Evolutionary conservation across 345 rosid genomes (phyloP).

Genomic region (Toxicodendron radicans): DNA sequence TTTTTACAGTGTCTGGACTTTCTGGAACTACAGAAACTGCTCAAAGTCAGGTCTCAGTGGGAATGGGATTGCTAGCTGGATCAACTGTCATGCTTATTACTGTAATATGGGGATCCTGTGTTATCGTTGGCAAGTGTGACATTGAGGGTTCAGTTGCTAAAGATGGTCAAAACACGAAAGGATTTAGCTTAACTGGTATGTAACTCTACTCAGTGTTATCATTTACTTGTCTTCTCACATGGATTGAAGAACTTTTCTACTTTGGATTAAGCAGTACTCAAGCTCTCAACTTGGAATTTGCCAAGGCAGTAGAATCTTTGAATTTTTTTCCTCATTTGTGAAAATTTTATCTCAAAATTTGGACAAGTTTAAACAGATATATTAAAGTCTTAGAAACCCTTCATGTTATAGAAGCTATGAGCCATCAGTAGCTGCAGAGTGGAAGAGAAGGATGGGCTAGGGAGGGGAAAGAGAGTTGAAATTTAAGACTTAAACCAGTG

Average conservation of each 20-base stretch:
- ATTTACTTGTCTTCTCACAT: neutral
- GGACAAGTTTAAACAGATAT: neutral
- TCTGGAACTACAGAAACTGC: conserved; percentile 70
- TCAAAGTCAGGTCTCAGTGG: conserved; percentile 85
- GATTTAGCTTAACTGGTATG: conserved; percentile 55
- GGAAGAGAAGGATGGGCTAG: neutral
- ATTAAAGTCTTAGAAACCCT: neutral
- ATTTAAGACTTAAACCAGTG: neutral
- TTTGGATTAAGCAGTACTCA: neutral
- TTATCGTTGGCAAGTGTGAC: conserved; percentile 74
- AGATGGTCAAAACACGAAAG: conserved; percentile 52
- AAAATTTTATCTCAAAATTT: neutral
- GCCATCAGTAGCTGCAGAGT: neutral
- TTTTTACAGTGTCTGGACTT: conserved; percentile 72
- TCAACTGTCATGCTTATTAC: conserved; percentile 90
- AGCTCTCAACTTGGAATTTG: neutral
- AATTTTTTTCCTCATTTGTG: neutral
- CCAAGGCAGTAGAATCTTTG: neutral
- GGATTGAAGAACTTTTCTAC: neutral
- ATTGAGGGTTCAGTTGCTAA: conserved; percentile 43
- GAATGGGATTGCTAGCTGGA: conserved; percentile 91
- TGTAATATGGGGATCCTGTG: conserved; percentile 81
- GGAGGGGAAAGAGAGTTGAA: neutral
- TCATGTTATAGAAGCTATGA: too few species aligned
- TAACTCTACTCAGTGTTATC: neutral